phyloP scores from a whole-genome alignment of 257 asterid genomes.

The Solanum piurae region DNA sequence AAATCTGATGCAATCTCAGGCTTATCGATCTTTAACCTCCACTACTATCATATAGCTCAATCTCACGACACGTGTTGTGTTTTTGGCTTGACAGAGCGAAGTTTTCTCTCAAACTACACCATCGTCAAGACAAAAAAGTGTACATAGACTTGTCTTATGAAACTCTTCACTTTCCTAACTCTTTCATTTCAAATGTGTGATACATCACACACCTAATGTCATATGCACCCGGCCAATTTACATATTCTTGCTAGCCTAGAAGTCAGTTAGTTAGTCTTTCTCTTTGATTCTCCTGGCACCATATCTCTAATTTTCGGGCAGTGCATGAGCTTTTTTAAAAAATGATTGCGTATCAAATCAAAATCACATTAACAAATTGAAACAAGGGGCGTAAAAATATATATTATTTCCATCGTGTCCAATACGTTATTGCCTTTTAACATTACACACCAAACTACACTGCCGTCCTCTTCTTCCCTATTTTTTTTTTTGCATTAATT shows the following conservation, averaged over 20 bases:
- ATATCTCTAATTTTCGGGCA: background rate
- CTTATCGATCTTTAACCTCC: background rate
- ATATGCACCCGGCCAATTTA: background rate
- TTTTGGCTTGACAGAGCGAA: background rate
- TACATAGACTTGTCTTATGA: background rate
- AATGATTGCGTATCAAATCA: too few species aligned
- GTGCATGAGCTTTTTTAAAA: background rate
- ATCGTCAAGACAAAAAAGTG: background rate
- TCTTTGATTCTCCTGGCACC: background rate
- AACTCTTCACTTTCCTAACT: background rate
- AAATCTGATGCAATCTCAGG: background rate
- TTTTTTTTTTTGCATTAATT: background rate
- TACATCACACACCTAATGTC: background rate
- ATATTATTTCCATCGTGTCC: background rate
- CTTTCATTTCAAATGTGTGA: background rate
- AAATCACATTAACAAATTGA: background rate
- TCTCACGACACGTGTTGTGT: background rate
- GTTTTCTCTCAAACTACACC: background rate
- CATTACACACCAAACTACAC: background rate
- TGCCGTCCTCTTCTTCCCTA: background rate
- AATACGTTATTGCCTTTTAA: background rate
- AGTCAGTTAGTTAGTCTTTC: background rate
- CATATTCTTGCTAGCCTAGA: background rate
- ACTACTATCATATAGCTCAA: background rate
- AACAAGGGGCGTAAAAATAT: too few species aligned